phyloP scores from a whole-genome alignment of 441 rosid genomes.

The Populus tomentosa region DNA sequence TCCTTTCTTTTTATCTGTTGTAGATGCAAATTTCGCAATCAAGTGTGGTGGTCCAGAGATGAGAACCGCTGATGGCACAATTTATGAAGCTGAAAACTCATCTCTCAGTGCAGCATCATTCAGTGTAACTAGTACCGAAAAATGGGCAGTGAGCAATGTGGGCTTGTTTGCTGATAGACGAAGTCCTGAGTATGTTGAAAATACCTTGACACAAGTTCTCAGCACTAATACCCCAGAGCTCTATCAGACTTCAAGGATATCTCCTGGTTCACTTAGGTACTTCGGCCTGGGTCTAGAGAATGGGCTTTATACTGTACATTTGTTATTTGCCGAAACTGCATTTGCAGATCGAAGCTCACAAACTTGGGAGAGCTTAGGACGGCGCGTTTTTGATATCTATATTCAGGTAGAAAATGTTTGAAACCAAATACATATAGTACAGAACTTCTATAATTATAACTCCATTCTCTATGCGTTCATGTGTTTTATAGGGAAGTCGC shows the following conservation, averaged over 20 bases:
- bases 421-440: background rate
- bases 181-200: constrained; percentile 25
- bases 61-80: constrained; percentile 19
- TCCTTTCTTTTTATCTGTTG: constrained; percentile 11
- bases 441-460: background rate
- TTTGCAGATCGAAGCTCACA: constrained; percentile 27
- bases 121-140: constrained; percentile 25
- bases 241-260: constrained; percentile 32
- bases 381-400: constrained; percentile 55
- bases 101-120: constrained; percentile 40
- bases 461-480: background rate
- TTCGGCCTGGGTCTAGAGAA: constrained; percentile 44
- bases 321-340: constrained; percentile 51
- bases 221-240: constrained; percentile 24
- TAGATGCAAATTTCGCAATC: constrained; percentile 52
- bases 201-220: constrained; percentile 18
- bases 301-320: constrained; percentile 35
- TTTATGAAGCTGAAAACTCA: constrained; percentile 44
- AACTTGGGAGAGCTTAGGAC: constrained; percentile 36
- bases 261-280: constrained; percentile 46
- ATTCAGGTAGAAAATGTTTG: constrained; percentile 29
- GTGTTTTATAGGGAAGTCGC: constrained; percentile 25
- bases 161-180: constrained; percentile 37
- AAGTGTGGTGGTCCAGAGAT: constrained; percentile 53
- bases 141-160: constrained; percentile 71